Evolutionary conservation across 163 green algal species (phyloP).

Genomic region (Prototheca wickerhamii): DNA sequence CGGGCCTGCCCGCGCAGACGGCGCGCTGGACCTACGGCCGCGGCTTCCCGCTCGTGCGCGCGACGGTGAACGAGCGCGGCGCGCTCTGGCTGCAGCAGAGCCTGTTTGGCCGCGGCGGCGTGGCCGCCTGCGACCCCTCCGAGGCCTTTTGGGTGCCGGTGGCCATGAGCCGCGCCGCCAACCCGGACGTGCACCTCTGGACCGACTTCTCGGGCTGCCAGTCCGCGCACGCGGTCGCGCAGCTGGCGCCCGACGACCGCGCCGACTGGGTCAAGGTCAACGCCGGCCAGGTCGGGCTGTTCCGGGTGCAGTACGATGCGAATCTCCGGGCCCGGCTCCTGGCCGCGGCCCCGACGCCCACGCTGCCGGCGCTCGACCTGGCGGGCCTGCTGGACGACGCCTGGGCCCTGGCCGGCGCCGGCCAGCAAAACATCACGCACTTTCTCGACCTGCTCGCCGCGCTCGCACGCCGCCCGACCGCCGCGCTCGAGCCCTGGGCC

Average conservation of each 20-base stretch:
- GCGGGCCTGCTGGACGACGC: conserved; percentile 42
- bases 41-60: conserved; percentile 32
- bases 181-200: conserved; percentile 10
- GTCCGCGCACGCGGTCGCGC: conserved; percentile 6
- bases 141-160: conserved; percentile 31
- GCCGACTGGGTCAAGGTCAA: conserved; percentile 46
- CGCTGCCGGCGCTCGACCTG: conserved; percentile 15
- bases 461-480: not conserved
- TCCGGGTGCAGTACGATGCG: conserved; percentile 36
- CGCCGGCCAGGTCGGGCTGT: conserved; percentile 30
- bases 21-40: conserved; percentile 35
- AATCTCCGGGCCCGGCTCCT: not conserved
- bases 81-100: conserved; percentile 12
- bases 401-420: conserved; percentile 28
- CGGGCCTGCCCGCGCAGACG: conserved; percentile 14
- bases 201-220: conserved; percentile 22
- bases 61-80: conserved; percentile 8
- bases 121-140: conserved; percentile 7
- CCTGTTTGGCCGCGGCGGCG: conserved; percentile 3
- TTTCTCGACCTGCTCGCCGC: conserved; percentile 38
- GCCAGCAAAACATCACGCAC: conserved; percentile 13
- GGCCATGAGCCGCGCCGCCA: conserved; percentile 9
- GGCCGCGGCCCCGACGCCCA: not conserved
- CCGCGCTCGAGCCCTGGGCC: conserved; percentile 13
- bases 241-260: not conserved